These are phyloP conservation scores for Zasmidium citrigriseum DNA, from an alignment of 2,329 filamentous ascomycete genomes.

Conservation along the genomic window DNA sequence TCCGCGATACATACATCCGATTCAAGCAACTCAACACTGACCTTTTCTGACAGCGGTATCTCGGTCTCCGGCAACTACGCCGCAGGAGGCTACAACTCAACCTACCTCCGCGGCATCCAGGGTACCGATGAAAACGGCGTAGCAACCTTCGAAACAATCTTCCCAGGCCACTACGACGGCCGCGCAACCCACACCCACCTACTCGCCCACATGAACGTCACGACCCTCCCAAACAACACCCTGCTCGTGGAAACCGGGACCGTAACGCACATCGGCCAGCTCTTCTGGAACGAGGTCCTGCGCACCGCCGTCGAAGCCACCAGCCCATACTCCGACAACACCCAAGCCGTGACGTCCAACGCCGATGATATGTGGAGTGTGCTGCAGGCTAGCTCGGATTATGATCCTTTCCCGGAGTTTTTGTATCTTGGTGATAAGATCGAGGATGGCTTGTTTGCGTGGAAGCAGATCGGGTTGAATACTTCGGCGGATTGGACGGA, in stretches of 20 bases:
- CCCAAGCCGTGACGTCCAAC: constrained; percentile 50
- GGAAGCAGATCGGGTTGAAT: constrained; percentile 56
- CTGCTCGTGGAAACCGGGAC: constrained; percentile 46
- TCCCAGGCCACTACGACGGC: constrained; percentile 48
- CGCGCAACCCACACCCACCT: constrained; percentile 46
- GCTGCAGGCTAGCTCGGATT: constrained; percentile 49
- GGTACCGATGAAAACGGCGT: constrained; percentile 43
- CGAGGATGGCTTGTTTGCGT: constrained; percentile 54
- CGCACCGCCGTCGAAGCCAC: constrained; percentile 54
- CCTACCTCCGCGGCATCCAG: constrained; percentile 45
- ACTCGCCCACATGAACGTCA: constrained; percentile 39
- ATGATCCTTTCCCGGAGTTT: constrained; percentile 61
- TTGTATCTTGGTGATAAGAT: constrained; percentile 57
- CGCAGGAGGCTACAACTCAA: constrained; percentile 36
- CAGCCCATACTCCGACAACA: constrained; percentile 47
- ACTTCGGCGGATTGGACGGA: constrained; percentile 30
- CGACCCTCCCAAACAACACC: constrained; percentile 50
- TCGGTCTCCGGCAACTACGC: constrained; percentile 31
- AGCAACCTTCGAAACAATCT: constrained; percentile 45
- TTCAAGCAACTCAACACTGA: not conserved
- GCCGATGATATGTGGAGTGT: constrained; percentile 48
- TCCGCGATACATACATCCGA: not conserved
- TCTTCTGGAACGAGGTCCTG: constrained; percentile 65
- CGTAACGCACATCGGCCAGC: constrained; percentile 63
- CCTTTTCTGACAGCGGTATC: constrained; percentile 47